Base-by-base conservation (phyloP, 306 rosid genomes). In the Trichosanthes cucumerina region DNA sequence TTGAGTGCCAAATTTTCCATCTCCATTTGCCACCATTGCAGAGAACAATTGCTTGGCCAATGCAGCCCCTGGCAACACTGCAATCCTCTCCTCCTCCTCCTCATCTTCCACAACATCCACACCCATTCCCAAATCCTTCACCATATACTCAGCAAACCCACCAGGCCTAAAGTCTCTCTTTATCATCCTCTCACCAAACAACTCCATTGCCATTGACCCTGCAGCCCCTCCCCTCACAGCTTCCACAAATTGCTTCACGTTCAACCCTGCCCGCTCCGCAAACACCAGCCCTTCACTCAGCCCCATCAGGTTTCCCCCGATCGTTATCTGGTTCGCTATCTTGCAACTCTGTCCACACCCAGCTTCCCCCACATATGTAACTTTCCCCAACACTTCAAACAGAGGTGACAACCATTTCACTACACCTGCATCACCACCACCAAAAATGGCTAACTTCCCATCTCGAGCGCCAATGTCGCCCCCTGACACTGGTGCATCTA, bases 101-200 rank as follows among this genome's bases (percentile, higher is more conserved):
- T 14, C 84, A 41, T 82, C 86, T 74, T 88, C 96, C 68, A 36
- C 79, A 18, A 76, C 49, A 76, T 76, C 68, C 52, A 91, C 90
- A 0, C 90, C 96, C 98, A 93, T 88, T 9, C 98, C 98, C 84
- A 93, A 76, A 82, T 93, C 98, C 91, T 91, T 93, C 77, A 93
- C 93, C 85, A 86, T 85, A 71, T 93, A 93, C 87, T 90, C 98
- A 0, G 83, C 88, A 60, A 83, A 86, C 65, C 92, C 91, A 34
- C 98, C 98, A 0, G 96, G 87, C 79, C 88, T 75, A 33, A 87
- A 93, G 53, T 93, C 97, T 77, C 81, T 82, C 56, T 62, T 68
- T 8, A 91, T 82, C 84, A 90, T 88, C 81, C 98, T 91, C 85
- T 87, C 88, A 44, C 92, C 97, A 31, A 85, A 90, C 76, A 91